phyloP scores from a whole-genome alignment of 2,329 filamentous ascomycete genomes.

The Trichoderma koningii region DNA sequence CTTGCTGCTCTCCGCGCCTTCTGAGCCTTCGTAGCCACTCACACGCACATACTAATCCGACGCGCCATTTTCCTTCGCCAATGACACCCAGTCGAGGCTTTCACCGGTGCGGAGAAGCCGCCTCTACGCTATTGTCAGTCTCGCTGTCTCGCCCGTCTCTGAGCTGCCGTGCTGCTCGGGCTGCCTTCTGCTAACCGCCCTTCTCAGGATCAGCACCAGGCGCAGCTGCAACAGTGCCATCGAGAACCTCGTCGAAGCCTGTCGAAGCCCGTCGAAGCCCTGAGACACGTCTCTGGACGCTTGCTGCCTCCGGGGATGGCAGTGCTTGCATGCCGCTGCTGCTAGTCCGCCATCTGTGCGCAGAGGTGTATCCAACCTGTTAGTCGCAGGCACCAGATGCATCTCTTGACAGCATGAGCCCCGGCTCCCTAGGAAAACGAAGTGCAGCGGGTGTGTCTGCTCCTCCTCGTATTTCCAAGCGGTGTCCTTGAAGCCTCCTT shows the following conservation, averaged over 20 bases:
- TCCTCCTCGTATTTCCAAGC: neutral
- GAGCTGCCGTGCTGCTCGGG: neutral
- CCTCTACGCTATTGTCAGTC: conserved; percentile 6
- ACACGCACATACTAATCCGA: neutral
- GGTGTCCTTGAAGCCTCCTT: neutral
- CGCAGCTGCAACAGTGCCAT: neutral
- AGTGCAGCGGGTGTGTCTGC: neutral
- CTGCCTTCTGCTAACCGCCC: neutral
- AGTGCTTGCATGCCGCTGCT: conserved; percentile 2
- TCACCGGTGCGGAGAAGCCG: conserved; percentile 21
- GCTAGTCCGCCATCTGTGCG: conserved; percentile 8
- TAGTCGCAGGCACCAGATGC: neutral
- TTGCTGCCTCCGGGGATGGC: neutral
- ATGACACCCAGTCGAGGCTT: neutral
- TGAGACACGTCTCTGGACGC: neutral
- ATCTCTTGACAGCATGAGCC: neutral
- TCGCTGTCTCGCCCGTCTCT: neutral
- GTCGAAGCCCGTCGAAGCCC: neutral
- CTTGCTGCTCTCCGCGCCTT: neutral
- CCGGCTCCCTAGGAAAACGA: neutral
- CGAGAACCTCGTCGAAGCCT: neutral
- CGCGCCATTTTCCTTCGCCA: conserved; percentile 8
- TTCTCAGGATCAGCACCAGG: conserved; percentile 5
- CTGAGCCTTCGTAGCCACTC: conserved; percentile 10
- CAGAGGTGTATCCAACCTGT: neutral